Conservation (phyloP, 176 grass and related monocot species). For the Oryza brachyantha region DNA sequence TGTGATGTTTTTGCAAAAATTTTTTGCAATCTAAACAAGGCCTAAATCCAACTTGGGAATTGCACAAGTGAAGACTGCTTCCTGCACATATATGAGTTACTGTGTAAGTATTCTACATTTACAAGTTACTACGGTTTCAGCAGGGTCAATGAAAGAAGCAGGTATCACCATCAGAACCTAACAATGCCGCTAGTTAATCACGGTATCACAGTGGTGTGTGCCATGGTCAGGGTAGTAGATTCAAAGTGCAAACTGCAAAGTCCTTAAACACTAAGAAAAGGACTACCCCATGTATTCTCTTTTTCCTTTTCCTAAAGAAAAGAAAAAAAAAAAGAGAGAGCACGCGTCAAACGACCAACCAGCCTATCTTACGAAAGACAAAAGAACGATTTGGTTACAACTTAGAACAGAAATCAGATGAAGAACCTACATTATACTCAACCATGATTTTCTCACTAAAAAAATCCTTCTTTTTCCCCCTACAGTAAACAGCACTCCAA, state of each 20-base stretch:
- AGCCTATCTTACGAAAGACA: not conserved
- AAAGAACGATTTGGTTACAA: constrained; percentile 17
- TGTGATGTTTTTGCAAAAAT: too few relatives aligned
- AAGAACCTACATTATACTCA: not conserved
- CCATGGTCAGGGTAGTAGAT: not conserved
- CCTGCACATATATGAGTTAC: not conserved
- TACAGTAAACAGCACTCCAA: not conserved
- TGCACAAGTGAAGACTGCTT: not conserved
- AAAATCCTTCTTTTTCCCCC: not conserved
- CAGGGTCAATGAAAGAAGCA: not conserved
- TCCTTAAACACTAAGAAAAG: constrained; percentile 22
- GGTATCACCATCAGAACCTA: not conserved
- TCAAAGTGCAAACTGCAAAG: not conserved
- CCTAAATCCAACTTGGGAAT: constrained; percentile 16
- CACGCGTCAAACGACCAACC: constrained; percentile 2
- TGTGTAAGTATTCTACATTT: not conserved
- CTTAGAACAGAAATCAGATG: not conserved
- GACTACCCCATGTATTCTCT: constrained; percentile 5
- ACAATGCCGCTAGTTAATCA: not conserved
- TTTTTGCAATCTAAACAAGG: too few relatives aligned
- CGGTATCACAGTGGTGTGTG: not conserved
- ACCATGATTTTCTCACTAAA: not conserved
- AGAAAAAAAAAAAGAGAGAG: not conserved
- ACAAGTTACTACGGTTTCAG: not conserved
- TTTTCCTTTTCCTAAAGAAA: not conserved